Conservation (phyloP, 306 rosid genomes). For the Biancaea sappan region DNA sequence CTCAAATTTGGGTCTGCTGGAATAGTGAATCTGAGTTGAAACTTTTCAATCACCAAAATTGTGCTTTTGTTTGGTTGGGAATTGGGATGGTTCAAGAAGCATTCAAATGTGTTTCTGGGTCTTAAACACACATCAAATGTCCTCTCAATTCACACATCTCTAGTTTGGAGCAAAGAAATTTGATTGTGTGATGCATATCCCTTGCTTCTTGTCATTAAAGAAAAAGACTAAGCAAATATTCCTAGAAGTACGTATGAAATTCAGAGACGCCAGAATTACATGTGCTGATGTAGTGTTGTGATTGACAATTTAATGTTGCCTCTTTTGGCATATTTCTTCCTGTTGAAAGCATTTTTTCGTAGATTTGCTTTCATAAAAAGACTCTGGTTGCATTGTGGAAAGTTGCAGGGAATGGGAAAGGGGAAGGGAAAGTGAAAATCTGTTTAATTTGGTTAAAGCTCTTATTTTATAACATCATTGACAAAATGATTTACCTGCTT, state of each 20-base stretch:
- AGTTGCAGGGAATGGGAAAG: neutral
- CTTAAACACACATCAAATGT: neutral
- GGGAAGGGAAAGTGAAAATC: constrained; percentile 24
- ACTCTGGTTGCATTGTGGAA: constrained; percentile 25
- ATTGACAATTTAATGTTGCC: neutral
- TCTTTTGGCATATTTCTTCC: constrained; percentile 21
- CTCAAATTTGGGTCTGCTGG: constrained; percentile 7
- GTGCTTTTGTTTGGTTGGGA: constrained; percentile 16
- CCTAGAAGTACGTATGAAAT: constrained; percentile 7
- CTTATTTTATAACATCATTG: constrained; percentile 1
- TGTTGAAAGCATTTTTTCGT: constrained; percentile 9
- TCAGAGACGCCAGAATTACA: constrained; percentile 19
- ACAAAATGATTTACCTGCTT: constrained; percentile 21
- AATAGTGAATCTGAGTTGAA: neutral
- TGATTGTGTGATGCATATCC: neutral
- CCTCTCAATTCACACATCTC: neutral
- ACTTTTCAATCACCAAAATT: constrained; percentile 5
- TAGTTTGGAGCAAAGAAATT: neutral
- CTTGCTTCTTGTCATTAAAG: neutral
- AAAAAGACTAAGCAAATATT: neutral
- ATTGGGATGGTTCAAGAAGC: constrained; percentile 6
- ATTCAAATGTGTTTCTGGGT: neutral
- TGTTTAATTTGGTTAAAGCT: neutral
- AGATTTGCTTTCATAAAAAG: constrained; percentile 11
- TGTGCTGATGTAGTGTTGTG: constrained; percentile 14